Base-by-base conservation (phyloP, 2,329 filamentous ascomycete genomes). In the Akanthomyces muscarius region DNA sequence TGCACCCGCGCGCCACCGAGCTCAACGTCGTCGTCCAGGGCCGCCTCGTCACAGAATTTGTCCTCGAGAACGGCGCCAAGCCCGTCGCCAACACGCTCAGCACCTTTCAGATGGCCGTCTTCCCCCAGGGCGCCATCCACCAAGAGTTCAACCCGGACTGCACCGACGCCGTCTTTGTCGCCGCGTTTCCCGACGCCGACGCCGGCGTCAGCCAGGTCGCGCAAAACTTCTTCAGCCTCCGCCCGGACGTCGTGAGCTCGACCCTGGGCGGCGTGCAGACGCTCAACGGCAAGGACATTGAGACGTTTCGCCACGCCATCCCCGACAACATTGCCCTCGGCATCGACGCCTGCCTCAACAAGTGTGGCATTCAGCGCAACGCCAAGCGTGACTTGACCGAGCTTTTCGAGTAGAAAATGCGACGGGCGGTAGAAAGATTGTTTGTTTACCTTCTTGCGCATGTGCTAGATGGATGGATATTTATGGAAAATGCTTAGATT, bases 81-180 rank as follows among this genome's bases (percentile, higher is more conserved):
- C 71, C 76, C 28, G 74, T 78, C 56, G 67, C 66, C 57, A 78
- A 76, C 66, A 75, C 72, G 44, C 69, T 81, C 59, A 68, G 69
- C 3, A 71, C 69, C 4, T 77, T 73, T 64, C 75, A 81, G 65
- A 81, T 81, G 76, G 73, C 77, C 14, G 76, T 81, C 11, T 82
- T 83, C 69, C 80, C 80, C 2, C 75, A 80, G 66, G 82, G 81
- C 5, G 75, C 77, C 3, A 73, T 82, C 11, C 81, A 84, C 67
- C 77, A 78, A 2, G 78, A 83, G 65, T 82, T 79, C 70, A 84
- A 84, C 70, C 80, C 81, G 2, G 75, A 79, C 63, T 83, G 82
- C 68, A 73, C 75, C 47, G 73, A 77, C 21, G 74, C 80, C 23
- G 75, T 79, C 7, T 83, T 83, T 66, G 77, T 83, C 6, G 81